phyloP scores from a whole-genome alignment of 139 green algal species.

The Tetradesmus lagerheimii region DNA sequence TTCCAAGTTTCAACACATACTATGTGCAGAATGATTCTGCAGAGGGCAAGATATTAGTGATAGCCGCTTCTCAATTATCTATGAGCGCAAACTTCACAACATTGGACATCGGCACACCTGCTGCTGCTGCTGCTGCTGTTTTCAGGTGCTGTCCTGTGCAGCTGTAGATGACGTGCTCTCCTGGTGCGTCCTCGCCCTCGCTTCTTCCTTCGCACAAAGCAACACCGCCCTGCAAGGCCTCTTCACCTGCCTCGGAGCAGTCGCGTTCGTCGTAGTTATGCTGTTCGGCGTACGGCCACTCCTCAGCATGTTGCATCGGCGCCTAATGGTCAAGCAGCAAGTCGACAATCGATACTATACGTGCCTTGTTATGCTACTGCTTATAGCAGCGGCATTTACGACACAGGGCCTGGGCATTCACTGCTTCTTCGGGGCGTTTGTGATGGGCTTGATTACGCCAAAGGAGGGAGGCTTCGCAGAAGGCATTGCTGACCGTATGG shows the following conservation, averaged over 20 bases:
- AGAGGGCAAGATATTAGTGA: too few species aligned
- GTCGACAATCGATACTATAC: slow-evolving; percentile 38
- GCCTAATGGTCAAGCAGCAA: slow-evolving; percentile 1
- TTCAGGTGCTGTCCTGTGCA: slow-evolving; percentile 27
- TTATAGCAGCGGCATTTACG: slow-evolving; percentile 45
- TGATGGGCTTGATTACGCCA: slow-evolving; percentile 64
- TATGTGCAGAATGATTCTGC: too few species aligned
- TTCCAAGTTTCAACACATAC: too few species aligned
- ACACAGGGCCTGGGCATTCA: slow-evolving; percentile 68
- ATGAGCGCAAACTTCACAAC: too few species aligned
- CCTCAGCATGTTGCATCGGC: slow-evolving; percentile 39
- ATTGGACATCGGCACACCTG: too few species aligned
- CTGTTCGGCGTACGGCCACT: slow-evolving; percentile 45
- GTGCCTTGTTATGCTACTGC: slow-evolving; percentile 39
- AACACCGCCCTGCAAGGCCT: slow-evolving; percentile 32
- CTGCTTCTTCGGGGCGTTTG: slow-evolving; percentile 67
- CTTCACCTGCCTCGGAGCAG: slow-evolving; percentile 52
- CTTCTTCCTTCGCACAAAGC: slow-evolving; percentile 54
- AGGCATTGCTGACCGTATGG: slow-evolving; percentile 55
- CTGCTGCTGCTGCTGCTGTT: neutral
- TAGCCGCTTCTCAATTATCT: too few species aligned
- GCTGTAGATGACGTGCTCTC: slow-evolving; percentile 40
- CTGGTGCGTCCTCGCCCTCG: slow-evolving; percentile 57
- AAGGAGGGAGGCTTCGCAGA: slow-evolving; percentile 52
- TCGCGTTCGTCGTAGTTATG: slow-evolving; percentile 60